These are phyloP conservation scores for Hylodesmum podocarpum DNA, from an alignment of 306 rosid genomes.

Conservation along the genomic window DNA sequence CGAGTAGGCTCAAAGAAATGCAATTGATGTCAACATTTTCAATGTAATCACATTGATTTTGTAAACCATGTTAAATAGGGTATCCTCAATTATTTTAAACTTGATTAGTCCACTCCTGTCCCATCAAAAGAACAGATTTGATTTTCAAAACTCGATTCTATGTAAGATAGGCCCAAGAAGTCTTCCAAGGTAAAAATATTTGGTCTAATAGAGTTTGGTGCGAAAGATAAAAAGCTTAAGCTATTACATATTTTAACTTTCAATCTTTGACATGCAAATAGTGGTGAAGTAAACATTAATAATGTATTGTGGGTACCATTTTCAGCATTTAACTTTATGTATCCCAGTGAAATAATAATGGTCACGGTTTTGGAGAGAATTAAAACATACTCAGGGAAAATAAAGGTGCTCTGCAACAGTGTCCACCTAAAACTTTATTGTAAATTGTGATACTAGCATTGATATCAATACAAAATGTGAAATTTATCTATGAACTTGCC, in stretches of 20 bases:
- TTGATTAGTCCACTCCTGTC: slow-evolving; percentile 3
- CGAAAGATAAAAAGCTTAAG: too few species aligned
- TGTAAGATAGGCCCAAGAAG: background rate
- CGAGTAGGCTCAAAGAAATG: background rate
- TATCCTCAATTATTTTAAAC: background rate
- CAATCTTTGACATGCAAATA: too few species aligned
- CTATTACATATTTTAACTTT: too few species aligned
- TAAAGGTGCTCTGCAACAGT: background rate
- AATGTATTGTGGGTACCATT: too few species aligned
- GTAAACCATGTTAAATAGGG: background rate
- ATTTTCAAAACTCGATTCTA: background rate
- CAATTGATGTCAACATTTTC: background rate
- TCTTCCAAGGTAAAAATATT: background rate
- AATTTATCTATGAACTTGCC: background rate
- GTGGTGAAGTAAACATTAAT: background rate
- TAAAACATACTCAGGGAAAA: background rate
- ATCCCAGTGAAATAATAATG: too few species aligned
- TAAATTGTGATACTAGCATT: background rate
- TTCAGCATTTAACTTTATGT: too few species aligned
- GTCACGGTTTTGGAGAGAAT: background rate
- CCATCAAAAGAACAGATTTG: background rate
- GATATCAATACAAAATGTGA: background rate
- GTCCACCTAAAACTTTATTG: background rate
- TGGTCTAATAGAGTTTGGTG: background rate
- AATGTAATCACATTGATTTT: background rate